These are phyloP conservation scores for Durio zibethinus DNA, from an alignment of 345 rosid species.

Conservation along the genomic window DNA sequence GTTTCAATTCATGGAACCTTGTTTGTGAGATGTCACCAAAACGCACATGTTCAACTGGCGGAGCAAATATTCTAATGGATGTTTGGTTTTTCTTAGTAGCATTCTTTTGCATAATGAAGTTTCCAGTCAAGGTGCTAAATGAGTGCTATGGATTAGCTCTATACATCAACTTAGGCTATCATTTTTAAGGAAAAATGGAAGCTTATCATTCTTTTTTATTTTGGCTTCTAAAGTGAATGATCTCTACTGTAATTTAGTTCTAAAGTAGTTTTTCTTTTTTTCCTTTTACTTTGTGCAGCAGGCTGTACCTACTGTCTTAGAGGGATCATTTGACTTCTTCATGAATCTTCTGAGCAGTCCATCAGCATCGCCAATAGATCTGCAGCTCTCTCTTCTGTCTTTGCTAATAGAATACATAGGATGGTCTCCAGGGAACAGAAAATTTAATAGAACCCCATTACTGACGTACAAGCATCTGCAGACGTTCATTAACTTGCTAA, in stretches of 20 bases:
- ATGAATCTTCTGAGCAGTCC: slow-evolving; percentile 54
- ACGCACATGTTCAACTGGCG: not conserved
- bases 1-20: not conserved
- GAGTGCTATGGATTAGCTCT: not conserved
- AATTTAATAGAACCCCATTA: slow-evolving; percentile 48
- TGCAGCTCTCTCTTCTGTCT: slow-evolving; percentile 59
- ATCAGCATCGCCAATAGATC: slow-evolving; percentile 46
- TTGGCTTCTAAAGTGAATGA: not conserved
- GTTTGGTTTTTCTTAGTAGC: not conserved
- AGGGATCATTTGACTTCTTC: slow-evolving; percentile 83
- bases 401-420: slow-evolving; percentile 60
- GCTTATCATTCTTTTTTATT: not conserved
- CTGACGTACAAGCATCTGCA: slow-evolving; percentile 75
- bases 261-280: slow-evolving; percentile 8
- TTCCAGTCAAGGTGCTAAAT: not conserved
- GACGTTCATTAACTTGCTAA: slow-evolving; percentile 54
- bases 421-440: slow-evolving; percentile 45
- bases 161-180: not conserved
- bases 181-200: not conserved
- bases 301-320: slow-evolving; percentile 55
- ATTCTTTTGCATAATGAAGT: not conserved
- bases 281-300: slow-evolving; percentile 73
- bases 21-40: slow-evolving; percentile 10
- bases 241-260: not conserved
- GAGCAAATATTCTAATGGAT: not conserved